Evolutionary conservation across 2,329 filamentous ascomycete species (phyloP).

Genomic region (Phialophora chinensis): DNA sequence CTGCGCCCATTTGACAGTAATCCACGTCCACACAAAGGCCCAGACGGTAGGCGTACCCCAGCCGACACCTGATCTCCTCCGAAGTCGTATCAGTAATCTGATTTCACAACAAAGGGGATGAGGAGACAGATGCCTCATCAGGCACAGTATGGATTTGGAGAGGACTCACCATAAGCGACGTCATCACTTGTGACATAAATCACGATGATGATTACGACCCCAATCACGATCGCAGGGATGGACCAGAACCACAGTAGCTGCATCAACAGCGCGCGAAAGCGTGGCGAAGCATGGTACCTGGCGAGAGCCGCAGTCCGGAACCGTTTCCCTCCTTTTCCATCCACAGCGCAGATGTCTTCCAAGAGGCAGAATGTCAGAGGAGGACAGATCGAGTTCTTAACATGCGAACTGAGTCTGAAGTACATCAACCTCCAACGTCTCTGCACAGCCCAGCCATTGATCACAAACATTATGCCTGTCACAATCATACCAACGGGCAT

Average conservation of each 20-base stretch:
- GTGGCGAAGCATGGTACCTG: conserved; percentile 60
- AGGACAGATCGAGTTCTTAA: conserved; percentile 63
- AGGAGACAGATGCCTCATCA: background rate
- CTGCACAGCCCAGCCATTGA: conserved; percentile 28
- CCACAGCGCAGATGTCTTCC: conserved; percentile 70
- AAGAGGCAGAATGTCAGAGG: conserved; percentile 69
- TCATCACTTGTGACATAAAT: conserved; percentile 54
- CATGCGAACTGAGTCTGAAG: conserved; percentile 67
- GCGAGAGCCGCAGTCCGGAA: conserved; percentile 58
- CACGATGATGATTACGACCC: conserved; percentile 53
- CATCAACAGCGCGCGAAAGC: conserved; percentile 60
- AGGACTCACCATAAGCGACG: conserved; percentile 51
- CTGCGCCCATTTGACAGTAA: conserved; percentile 55
- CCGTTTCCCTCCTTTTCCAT: conserved; percentile 63
- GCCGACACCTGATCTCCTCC: conserved; percentile 41
- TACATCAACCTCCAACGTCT: conserved; percentile 29
- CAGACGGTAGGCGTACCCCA: conserved; percentile 51
- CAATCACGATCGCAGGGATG: conserved; percentile 53
- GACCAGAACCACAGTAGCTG: conserved; percentile 64
- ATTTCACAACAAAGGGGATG: background rate
- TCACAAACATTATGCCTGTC: conserved; percentile 22
- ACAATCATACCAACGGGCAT: conserved; percentile 40
- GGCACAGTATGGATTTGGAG: background rate
- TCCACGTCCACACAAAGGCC: conserved; percentile 50
- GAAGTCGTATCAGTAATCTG: background rate